phyloP scores from a whole-genome alignment of 495 filamentous ascomycete genomes.

The Tuber melanosporum region DNA sequence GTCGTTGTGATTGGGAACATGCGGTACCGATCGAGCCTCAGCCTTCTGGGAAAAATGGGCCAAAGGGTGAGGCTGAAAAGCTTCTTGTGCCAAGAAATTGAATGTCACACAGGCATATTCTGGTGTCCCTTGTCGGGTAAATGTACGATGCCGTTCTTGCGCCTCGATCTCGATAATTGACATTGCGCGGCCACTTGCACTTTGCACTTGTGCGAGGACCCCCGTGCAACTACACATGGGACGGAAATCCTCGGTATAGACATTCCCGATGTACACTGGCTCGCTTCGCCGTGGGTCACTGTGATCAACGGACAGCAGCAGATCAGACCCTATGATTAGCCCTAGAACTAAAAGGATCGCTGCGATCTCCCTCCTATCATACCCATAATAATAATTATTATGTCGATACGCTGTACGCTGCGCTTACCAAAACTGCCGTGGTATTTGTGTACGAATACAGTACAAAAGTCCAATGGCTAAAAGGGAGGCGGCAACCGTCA shows the following conservation, averaged over 20 bases:
- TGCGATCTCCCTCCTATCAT: not conserved
- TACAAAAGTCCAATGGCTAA: too few relatives aligned
- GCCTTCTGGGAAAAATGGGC: not conserved
- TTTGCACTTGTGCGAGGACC: not conserved
- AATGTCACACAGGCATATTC: not conserved
- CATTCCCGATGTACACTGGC: not conserved
- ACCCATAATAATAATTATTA: not conserved
- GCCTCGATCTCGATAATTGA: not conserved
- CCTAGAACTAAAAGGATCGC: not conserved
- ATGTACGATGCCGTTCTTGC: not conserved
- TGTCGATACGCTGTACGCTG: not conserved
- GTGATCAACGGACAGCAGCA: not conserved
- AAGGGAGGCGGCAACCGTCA: too few relatives aligned
- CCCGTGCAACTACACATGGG: not conserved
- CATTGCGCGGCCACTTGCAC: not conserved
- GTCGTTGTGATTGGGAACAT: not conserved
- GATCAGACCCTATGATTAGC: not conserved
- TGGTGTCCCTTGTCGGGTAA: not conserved
- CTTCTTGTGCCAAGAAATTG: not conserved
- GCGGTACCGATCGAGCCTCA: not conserved
- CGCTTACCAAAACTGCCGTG: too few relatives aligned
- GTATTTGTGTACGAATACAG: too few relatives aligned
- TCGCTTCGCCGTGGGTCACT: not conserved
- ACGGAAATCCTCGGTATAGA: not conserved
- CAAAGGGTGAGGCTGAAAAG: not conserved